Percentiles rank a stretch among this genome's conserved stretches.
phyloP scores from a whole-genome alignment of 2,329 filamentous ascomycete genomes.

The Fonsecaea monophora region DNA sequence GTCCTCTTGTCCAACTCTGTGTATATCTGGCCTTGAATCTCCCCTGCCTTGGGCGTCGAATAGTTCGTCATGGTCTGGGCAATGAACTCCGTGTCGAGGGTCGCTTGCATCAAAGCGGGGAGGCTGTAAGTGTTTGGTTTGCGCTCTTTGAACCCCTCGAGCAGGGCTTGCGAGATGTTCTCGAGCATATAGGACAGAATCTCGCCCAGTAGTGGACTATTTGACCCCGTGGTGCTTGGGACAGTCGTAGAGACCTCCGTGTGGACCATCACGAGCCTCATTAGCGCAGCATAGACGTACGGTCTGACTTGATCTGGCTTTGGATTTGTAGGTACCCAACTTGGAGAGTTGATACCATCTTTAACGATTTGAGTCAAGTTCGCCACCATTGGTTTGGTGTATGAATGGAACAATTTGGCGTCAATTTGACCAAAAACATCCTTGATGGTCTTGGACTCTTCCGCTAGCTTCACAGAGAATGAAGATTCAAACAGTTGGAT shows the following conservation, averaged over 20 bases:
- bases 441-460: conserved; percentile 88
- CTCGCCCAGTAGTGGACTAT: conserved; percentile 75
- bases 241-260: conserved; percentile 83
- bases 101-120: conserved; percentile 90
- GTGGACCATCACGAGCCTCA: conserved; percentile 87
- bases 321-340: conserved; percentile 70
- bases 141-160: conserved; percentile 75
- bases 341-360: conserved; percentile 71
- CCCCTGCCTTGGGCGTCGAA: conserved; percentile 79
- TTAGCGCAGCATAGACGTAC: conserved; percentile 87
- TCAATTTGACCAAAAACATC: conserved; percentile 93
- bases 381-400: conserved; percentile 78
- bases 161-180: conserved; percentile 77
- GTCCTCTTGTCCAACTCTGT: conserved; percentile 87
- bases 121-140: conserved; percentile 69
- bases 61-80: conserved; percentile 91
- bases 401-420: conserved; percentile 86
- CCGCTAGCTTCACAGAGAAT: conserved; percentile 92
- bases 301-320: conserved; percentile 77
- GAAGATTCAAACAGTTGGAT: conserved; percentile 90
- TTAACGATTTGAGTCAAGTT: conserved; percentile 73
- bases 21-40: conserved; percentile 89
- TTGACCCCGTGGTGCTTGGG: conserved; percentile 62
- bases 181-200: conserved; percentile 89
- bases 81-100: conserved; percentile 94